Evolutionary conservation across 192 early-diverging fungal genomes (phyloP).

Genomic region (Coemansia sp.): DNA sequence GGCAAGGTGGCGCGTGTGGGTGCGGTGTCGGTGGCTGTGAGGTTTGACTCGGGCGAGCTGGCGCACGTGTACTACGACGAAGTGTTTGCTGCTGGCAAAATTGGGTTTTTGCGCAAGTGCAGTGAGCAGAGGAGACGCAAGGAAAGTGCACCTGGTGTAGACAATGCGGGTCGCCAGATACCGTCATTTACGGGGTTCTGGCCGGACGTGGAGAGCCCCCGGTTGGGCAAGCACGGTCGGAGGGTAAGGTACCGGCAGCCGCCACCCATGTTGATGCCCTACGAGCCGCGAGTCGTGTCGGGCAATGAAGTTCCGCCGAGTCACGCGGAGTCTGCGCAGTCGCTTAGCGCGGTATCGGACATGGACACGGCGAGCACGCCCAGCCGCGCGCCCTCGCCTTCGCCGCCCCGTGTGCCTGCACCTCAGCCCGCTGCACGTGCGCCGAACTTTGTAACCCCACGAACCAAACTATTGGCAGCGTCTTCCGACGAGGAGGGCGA

Average conservation of each 20-base stretch:
- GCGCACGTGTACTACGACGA: conserved; percentile 49
- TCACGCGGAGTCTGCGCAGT: background rate
- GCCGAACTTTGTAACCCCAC: too few species aligned
- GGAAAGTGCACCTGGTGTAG: conserved; percentile 17
- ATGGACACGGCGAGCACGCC: conserved; percentile 42
- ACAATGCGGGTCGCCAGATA: conserved; percentile 13
- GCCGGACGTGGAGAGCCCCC: conserved; percentile 26
- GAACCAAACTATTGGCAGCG: too few species aligned
- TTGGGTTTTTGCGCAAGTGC: conserved; percentile 38
- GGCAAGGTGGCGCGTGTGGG: conserved; percentile 23
- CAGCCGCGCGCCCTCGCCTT: conserved; percentile 2
- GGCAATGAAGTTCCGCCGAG: background rate
- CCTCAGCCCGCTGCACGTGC: too few species aligned
- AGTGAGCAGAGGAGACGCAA: conserved; percentile 27
- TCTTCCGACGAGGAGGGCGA: conserved; percentile 42
- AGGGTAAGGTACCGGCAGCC: conserved; percentile 29
- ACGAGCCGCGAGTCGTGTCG: background rate
- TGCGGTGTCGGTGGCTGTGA: conserved; percentile 21
- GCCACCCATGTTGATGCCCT: conserved; percentile 24
- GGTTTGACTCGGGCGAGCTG: conserved; percentile 28
- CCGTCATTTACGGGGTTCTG: conserved; percentile 52
- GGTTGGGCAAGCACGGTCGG: conserved; percentile 28
- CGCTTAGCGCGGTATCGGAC: conserved; percentile 19
- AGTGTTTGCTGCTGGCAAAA: conserved; percentile 40
- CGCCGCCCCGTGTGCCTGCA: conserved; percentile 8